These are phyloP conservation scores for Zygosaccharomyces gambellarensis DNA, from an alignment of 805 yeast genomes.

Conservation along the genomic window DNA sequence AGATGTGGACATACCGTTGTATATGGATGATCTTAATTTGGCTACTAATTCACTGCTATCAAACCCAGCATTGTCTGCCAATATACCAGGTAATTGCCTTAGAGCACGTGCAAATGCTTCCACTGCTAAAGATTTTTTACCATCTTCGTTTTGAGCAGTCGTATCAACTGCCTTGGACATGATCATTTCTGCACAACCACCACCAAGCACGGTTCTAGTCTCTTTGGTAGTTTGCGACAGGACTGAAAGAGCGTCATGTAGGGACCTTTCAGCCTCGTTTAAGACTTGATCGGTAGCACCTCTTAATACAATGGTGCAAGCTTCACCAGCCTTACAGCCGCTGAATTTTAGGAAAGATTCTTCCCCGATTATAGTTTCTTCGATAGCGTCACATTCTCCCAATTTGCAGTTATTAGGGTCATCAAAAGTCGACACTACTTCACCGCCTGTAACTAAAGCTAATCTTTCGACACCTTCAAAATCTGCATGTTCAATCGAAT, in stretches of 20 bases:
- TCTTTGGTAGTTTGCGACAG: conserved; percentile 91
- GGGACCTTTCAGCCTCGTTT: conserved; percentile 94
- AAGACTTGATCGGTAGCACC: conserved; percentile 97
- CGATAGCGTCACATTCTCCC: conserved; percentile 85
- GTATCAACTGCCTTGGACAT: conserved; percentile 97
- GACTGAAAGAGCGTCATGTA: conserved; percentile 95
- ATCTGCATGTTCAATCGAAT: conserved; percentile 96
- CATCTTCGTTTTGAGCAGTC: conserved; percentile 84
- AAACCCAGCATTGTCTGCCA: conserved; percentile 96
- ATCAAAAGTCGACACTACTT: conserved; percentile 95
- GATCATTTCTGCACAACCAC: conserved; percentile 92
- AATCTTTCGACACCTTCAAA: conserved; percentile 96
- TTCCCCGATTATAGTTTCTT: conserved; percentile 91
- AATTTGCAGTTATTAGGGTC: conserved; percentile 78
- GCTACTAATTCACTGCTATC: conserved; percentile 91
- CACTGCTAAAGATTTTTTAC: conserved; percentile 89
- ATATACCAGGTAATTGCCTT: conserved; percentile 89
- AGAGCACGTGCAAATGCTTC: conserved; percentile 92
- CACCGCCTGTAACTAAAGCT: conserved; percentile 96
- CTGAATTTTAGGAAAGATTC: conserved; percentile 84
- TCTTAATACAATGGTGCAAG: conserved; percentile 91
- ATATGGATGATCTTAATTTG: conserved; percentile 75
- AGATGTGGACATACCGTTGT: conserved; percentile 85
- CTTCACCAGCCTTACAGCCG: conserved; percentile 94
- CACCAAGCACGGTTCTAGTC: conserved; percentile 88